phyloP scores from a whole-genome alignment of 306 rosid genomes.

The Trichosanthes cucumerina region DNA sequence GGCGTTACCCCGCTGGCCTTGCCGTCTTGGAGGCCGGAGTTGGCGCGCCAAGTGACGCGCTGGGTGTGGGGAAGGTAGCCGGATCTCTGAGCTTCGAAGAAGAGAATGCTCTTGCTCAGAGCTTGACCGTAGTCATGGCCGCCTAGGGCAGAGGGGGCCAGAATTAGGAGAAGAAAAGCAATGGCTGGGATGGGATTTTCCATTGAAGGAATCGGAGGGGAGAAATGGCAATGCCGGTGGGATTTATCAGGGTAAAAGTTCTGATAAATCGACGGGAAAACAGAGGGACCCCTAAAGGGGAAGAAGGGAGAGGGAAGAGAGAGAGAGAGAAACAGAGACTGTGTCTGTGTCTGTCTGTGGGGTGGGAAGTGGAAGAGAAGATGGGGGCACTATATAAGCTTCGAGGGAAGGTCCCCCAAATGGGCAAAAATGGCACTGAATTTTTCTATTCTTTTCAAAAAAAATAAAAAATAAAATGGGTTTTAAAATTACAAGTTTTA shows the following conservation, averaged over 20 bases:
- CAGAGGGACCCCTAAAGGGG: background rate
- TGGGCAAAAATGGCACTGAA: background rate
- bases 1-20: constrained; percentile 72
- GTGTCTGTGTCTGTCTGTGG: background rate
- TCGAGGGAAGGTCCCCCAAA: background rate
- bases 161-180: constrained; percentile 28
- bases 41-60: constrained; percentile 74
- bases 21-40: constrained; percentile 88
- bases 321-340: background rate
- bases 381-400: constrained; percentile 3
- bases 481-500: too few species aligned
- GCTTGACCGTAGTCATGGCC: constrained; percentile 94
- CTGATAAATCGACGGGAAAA: too few species aligned
- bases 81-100: constrained; percentile 99
- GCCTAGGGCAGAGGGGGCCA: constrained; percentile 27
- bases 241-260: background rate
- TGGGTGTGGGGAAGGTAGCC: constrained; percentile 76
- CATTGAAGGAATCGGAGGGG: background rate
- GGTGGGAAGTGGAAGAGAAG: constrained; percentile 4
- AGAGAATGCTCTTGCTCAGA: constrained; percentile 80
- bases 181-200: constrained; percentile 21
- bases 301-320: background rate
- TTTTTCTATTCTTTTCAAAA: background rate
- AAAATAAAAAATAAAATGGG: too few species aligned
- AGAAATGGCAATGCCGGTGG: constrained; percentile 3